Evolutionary conservation across 2,329 filamentous ascomycete genomes (phyloP), one percentile per base, ranked within the genome.

Genomic region (Fusarium sacchari): DNA sequence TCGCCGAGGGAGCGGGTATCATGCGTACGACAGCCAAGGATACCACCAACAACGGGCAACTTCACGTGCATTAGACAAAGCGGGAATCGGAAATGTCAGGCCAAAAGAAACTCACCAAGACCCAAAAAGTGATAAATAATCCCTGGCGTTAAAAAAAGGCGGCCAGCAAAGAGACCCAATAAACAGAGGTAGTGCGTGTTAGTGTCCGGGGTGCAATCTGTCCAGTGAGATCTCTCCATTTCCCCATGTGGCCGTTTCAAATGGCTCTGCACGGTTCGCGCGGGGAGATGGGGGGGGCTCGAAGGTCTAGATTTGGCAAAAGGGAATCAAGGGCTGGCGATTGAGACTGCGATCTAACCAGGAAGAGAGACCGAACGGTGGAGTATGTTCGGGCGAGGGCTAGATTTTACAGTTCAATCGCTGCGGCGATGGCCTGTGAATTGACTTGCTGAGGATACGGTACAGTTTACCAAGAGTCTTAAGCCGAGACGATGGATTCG

Each of bases 221-320:
- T 4, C 71, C 71, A 64, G 60, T 73, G 24, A 74, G 30, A 73
- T 50, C 20, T 28, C 57, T 24, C 61, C 62, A 52, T 68, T 68
- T 47, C 71, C 71, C 71, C 71, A 73, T 73, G 71, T 73, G 71
- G 58, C 44, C 71, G 62, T 71, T 72, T 42, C 58, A 69, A 60
- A 46, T 53, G 64, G 58, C 64, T 34, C 67, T 32, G 28, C 40
- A 46, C 56, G 52, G 55, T 73, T 66, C 32, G 57, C 36, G 63
- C 34, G 70, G 53, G 65, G 42, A 52, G 44, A 50, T 28, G 36
- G 47, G 39, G 55, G 22, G 6, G 14, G 14, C 32, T 26, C 32
- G 20, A 58, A 58, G 42, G 53, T 55, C 71, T 67, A 44, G 60
- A 59, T 67, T 61, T 18, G 56, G 59, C 24, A 55, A 42, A 36